Evolutionary conservation across 495 filamentous ascomycete species (phyloP).

Genomic region (Parathielavia hyrcaniae): DNA sequence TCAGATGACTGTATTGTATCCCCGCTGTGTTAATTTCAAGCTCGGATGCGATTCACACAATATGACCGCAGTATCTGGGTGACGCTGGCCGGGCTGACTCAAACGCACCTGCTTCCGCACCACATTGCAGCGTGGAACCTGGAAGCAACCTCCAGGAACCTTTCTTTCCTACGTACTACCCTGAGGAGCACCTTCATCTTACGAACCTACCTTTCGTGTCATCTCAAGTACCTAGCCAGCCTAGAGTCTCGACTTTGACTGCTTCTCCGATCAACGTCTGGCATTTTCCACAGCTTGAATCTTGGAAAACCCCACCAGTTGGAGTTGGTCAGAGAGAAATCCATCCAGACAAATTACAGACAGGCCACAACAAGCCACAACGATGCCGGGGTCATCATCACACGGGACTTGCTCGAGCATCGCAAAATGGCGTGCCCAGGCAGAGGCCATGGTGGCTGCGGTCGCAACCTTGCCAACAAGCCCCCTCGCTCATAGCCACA

Average conservation of each 20-base stretch:
- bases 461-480: slow-evolving; percentile 29
- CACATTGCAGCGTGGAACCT: too few species aligned
- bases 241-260: too few species aligned
- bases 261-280: too few species aligned
- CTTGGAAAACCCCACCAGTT: neutral
- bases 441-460: slow-evolving; percentile 44
- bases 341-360: neutral
- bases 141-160: too few species aligned
- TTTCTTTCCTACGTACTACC: neutral
- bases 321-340: neutral
- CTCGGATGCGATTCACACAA: neutral
- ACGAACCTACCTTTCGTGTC: neutral
- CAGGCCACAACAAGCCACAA: neutral
- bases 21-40: too few species aligned
- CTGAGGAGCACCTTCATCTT: neutral
- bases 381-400: slow-evolving; percentile 16
- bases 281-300: too few species aligned
- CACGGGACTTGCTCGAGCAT: slow-evolving; percentile 6
- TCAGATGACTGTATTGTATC: too few species aligned
- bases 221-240: too few species aligned
- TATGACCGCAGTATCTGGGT: too few species aligned
- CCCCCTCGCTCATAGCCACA: neutral
- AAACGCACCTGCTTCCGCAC: neutral
- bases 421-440: slow-evolving; percentile 40
- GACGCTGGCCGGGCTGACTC: slow-evolving; percentile 17